Evolutionary conservation across 2,329 filamentous ascomycete genomes (phyloP), one percentile per base, ranked within the genome.

Genomic region (Onygenales sp.): DNA sequence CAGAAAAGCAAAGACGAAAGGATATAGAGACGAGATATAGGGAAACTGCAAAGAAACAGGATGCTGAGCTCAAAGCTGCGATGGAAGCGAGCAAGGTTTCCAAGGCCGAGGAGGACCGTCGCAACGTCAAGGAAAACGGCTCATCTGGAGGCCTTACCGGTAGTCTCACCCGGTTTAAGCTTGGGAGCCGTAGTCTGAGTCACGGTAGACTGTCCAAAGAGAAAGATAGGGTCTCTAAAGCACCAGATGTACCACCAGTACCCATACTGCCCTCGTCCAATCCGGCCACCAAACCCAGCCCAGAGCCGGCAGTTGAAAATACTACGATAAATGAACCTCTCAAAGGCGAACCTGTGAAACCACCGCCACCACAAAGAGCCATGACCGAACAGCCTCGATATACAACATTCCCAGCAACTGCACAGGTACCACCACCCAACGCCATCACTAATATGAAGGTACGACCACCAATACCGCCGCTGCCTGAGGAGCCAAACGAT

Each of bases 141-240:
- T 75, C 82, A 6, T 59, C 64, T 21, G 70, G 66, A 49, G 69
- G 67, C 27, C 59, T 68, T 7, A 60, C 66, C 49, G 69, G 73
- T 6, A 69, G 74, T 33, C 72, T 93, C 42, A 82, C 81, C 62
- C 78, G 87, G 44, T 83, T 87, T 58, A 81, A 84, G 60, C 78
- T 84, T 52, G 82, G 82, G 8, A 88, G 85, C 67, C 92, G 88
- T 73, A 90, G 87, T 58, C 79, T 95, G 74, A 81, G 87, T 48
- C 82, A 85, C 14, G 44, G 51, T 57, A 88, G 86, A 68, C 86
- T 87, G 4, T 59, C 55, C 50, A 70, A 68, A 51, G 66, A 70
- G 27, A 69, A 67, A 56, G 69, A 73, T 42, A 70, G 65, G 52
- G 62, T 62, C 14, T 17, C 51, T n/a, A 27, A 39, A 21, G 44